Base-by-base conservation (phyloP, 2,329 filamentous ascomycete species). In the Purpureocillium lavendulum region DNA sequence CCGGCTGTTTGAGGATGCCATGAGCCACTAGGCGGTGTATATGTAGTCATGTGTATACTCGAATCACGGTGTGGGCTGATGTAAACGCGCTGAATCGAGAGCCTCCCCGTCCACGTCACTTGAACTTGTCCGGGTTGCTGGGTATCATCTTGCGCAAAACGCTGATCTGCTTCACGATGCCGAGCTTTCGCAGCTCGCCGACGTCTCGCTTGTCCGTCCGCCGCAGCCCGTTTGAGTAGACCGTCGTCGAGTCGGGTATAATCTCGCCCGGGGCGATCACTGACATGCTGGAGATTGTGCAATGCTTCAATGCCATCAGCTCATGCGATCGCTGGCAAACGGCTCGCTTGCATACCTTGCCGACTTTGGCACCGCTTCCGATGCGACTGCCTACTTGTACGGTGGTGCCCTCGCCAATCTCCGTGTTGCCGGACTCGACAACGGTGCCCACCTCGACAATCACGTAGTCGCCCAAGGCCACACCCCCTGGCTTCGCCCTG, bases 221-320 rank as follows among this genome's bases (percentile, higher is more conserved):
- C 46, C 69, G 67, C 48, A 68, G 65, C 18, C 80, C 80, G 41
- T 75, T 73, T 0, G 82, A 80, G 59, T 77, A 87, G 16, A 87
- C 65, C 5, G 88, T 82, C 0, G 78, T 82, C 55, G 75, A 78
- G 43, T 87, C 82, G 0, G 75, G 74, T 1, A 89, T 54, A 10
- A 66, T 61, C 26, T 77, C 73, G 1, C 74, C 72, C 9, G 77
- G 72, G 0, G 63, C 59, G 32, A 88, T 65, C 18, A 70, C 66
- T 17, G 75, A 80, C 43, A 76, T 69, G 0, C 83, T 73, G 7
- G 83, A 81, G 38, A 89, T 69, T 16, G 82, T 87, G 51, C 82
- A 83, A 55, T 87, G 75, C 70, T 82, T 60, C 7, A 10, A 8
- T 13, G 8, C 36, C 9, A 6, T 34, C 3, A 35, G 33, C 13